These are phyloP conservation scores for Candida tibetensis DNA, from an alignment of 805 yeast genomes.

Conservation along the genomic window DNA sequence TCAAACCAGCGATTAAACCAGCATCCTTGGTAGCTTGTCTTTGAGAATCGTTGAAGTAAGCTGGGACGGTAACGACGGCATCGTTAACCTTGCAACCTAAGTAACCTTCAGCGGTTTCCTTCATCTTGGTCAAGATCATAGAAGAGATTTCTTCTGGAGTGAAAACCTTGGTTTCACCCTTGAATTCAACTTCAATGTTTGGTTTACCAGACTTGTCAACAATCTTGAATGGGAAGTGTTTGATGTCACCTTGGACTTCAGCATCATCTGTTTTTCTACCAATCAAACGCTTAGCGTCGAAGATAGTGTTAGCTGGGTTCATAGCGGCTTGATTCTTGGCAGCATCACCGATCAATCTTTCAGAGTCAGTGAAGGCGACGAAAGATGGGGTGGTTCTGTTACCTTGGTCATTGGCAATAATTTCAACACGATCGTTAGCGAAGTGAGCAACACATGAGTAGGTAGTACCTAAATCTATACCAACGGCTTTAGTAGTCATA, in stretches of 20 bases:
- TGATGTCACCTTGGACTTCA: constrained; percentile 28
- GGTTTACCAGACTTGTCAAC: constrained; percentile 30
- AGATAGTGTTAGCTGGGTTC: constrained; percentile 33
- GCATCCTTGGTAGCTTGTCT: constrained; percentile 36
- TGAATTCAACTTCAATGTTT: constrained; percentile 28
- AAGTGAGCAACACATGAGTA: constrained; percentile 35
- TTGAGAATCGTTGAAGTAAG: constrained; percentile 33
- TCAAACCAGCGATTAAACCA: constrained; percentile 34
- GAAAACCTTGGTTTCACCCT: constrained; percentile 34
- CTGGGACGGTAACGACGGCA: constrained; percentile 33
- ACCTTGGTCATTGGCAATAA: constrained; percentile 33
- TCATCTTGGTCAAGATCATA: constrained; percentile 32
- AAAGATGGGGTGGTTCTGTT: constrained; percentile 34
- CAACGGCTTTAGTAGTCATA: constrained; percentile 30
- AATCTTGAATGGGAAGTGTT: constrained; percentile 34
- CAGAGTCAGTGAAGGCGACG: constrained; percentile 33
- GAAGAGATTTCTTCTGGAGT: constrained; percentile 32
- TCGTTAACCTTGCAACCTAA: constrained; percentile 26
- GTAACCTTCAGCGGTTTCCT: constrained; percentile 31
- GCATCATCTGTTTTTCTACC: constrained; percentile 29
- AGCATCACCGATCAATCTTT: constrained; percentile 34
- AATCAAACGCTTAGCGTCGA: constrained; percentile 34
- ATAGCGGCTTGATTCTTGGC: constrained; percentile 35
- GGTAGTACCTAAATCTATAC: constrained; percentile 34
- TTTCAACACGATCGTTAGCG: constrained; percentile 32